Conservation (phyloP, 2,329 filamentous ascomycete species). For the Calonectria ilicicola region DNA sequence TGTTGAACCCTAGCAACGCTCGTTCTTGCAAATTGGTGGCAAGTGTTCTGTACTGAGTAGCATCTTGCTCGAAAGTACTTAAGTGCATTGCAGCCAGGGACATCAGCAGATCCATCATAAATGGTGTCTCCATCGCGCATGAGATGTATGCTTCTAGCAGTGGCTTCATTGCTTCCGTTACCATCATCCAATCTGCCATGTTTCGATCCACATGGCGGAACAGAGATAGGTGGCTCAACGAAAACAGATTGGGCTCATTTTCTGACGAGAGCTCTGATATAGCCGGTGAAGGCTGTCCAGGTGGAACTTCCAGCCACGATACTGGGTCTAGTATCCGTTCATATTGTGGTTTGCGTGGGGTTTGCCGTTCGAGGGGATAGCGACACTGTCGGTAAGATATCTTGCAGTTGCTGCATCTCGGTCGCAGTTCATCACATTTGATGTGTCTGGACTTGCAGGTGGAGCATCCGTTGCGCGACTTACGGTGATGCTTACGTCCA, state of each 20-base stretch:
- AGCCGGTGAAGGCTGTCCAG: neutral
- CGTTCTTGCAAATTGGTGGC: neutral
- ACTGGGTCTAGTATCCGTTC: neutral
- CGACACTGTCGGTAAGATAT: neutral
- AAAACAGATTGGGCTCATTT: neutral
- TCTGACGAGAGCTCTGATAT: neutral
- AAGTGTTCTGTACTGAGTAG: neutral
- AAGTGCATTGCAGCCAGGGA: neutral
- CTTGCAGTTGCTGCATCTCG: neutral
- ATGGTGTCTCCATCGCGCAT: neutral
- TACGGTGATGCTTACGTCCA: neutral
- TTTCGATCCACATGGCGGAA: neutral
- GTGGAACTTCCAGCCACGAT: neutral
- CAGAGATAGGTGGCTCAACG: neutral
- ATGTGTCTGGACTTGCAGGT: neutral
- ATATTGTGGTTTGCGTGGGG: neutral
- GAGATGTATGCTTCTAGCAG: neutral
- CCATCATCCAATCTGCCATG: neutral
- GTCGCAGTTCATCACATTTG: neutral
- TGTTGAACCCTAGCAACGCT: neutral
- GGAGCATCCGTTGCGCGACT: neutral
- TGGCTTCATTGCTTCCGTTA: neutral
- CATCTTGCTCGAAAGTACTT: neutral
- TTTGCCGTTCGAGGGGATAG: neutral
- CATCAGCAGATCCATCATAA: neutral